Conservation (phyloP, 305 asterid species). For the Solanum hybrid region DNA sequence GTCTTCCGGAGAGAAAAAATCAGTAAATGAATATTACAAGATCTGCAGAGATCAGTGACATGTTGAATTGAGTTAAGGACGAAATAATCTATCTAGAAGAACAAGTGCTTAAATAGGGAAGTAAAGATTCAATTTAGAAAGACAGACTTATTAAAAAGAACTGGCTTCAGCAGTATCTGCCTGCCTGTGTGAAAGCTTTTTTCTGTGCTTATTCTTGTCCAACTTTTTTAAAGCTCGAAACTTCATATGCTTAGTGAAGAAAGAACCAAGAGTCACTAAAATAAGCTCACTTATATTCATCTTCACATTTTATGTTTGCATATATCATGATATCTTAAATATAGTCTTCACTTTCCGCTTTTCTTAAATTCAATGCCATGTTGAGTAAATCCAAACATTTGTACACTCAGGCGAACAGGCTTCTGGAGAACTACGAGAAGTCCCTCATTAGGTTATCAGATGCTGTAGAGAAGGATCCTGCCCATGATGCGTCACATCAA, state of each 20-base stretch:
- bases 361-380: neutral
- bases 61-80: neutral
- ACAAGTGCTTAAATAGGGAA: neutral
- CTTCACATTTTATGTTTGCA: neutral
- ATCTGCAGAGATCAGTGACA: neutral
- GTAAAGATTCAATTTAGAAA: neutral
- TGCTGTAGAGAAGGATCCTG: neutral
- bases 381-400: neutral
- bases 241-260: neutral
- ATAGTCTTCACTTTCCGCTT: no score
- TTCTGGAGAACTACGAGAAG: neutral
- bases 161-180: neutral
- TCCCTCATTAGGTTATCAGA: neutral
- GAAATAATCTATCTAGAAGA: neutral
- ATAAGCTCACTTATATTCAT: neutral
- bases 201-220: no score
- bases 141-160: neutral
- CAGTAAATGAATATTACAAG: no score
- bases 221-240: no score
- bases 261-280: neutral
- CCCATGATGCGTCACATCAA: neutral
- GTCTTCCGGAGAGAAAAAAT: no score
- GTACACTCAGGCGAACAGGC: no score
- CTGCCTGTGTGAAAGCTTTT: no score
- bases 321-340: no score